Conservation (phyloP, 2,329 filamentous ascomycete genomes). For the Pestalotiopsis sp. region DNA sequence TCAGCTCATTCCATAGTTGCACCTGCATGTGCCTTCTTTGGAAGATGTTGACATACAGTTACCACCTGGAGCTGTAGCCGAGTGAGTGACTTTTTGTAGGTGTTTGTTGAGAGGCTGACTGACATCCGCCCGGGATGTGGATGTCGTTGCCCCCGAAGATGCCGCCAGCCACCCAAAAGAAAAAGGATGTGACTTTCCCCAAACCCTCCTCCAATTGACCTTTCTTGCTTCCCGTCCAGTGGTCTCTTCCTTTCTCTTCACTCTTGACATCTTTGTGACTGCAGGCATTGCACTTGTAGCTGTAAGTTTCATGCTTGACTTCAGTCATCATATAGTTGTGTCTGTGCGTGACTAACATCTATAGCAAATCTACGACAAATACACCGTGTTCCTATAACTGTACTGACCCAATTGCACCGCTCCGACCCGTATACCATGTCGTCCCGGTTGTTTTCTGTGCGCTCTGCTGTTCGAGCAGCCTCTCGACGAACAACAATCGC, state of each 20-base stretch:
- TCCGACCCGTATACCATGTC: constrained; percentile 20
- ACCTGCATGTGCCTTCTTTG: background rate
- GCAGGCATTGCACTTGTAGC: too few relatives aligned
- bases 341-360: too few relatives aligned
- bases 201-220: background rate
- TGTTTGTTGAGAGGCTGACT: background rate
- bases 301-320: too few relatives aligned
- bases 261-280: too few relatives aligned
- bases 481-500: constrained; percentile 11
- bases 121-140: background rate
- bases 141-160: background rate
- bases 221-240: background rate
- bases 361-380: too few relatives aligned
- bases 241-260: background rate
- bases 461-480: constrained; percentile 20
- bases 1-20: background rate
- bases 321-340: too few relatives aligned
- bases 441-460: constrained; percentile 21
- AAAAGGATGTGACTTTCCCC: background rate
- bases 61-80: background rate
- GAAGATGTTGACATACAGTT: background rate
- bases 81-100: background rate
- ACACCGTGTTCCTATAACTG: too few relatives aligned
- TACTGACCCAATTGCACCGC: too few relatives aligned
- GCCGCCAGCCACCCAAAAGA: background rate